These are phyloP conservation scores for Solanum tarapatanum DNA, from an alignment of 257 asterid genomes.

Conservation along the genomic window DNA sequence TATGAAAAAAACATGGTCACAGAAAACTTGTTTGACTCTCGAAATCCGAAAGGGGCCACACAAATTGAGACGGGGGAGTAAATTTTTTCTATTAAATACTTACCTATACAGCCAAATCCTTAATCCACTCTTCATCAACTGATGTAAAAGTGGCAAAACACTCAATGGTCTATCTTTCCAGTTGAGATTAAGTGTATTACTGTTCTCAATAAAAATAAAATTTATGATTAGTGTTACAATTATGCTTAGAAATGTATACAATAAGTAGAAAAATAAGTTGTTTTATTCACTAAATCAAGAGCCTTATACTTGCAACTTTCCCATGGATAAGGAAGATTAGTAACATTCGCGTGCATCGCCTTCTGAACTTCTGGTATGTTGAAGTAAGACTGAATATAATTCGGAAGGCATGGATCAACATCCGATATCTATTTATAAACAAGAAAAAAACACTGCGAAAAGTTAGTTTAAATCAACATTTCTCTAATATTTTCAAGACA, in stretches of 20 bases:
- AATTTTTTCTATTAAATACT: background rate
- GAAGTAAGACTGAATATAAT: constrained; percentile 6
- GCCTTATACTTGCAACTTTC: constrained; percentile 2
- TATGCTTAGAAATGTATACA: background rate
- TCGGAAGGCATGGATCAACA: constrained; percentile 18
- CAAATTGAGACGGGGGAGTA: no score
- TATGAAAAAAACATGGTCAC: background rate
- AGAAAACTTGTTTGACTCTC: background rate
- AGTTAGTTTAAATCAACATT: background rate
- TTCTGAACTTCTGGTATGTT: constrained; percentile 13
- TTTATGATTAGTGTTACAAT: background rate
- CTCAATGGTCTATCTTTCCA: constrained; percentile 10
- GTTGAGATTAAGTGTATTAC: background rate
- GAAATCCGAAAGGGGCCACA: fast-evolving
- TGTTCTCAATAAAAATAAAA: background rate
- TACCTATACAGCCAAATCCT: constrained; percentile 18
- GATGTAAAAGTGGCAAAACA: constrained; percentile 10
- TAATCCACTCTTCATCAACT: constrained; percentile 18
- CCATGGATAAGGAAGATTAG: constrained; percentile 14
- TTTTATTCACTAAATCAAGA: background rate
- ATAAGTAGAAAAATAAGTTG: background rate
- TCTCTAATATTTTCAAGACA: background rate
- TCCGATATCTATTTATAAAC: background rate
- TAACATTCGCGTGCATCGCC: constrained; percentile 9
- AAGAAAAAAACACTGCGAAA: background rate